Conservation (phyloP, 139 green algal species). For the Astrephomene gubernaculifera region DNA sequence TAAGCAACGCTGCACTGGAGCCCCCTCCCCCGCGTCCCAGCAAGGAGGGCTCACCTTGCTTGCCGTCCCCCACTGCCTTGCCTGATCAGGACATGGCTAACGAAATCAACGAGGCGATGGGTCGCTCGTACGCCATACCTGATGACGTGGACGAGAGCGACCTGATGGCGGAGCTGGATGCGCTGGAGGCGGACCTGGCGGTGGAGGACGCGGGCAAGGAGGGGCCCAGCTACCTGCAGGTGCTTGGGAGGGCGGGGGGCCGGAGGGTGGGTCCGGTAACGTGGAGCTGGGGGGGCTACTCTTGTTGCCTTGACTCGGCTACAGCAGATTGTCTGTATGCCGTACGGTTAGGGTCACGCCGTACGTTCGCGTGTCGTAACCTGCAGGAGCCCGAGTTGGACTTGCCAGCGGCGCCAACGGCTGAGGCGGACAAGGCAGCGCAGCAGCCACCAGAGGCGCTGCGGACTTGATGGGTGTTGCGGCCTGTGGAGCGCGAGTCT, state of each 20-base stretch:
- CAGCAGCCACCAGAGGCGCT: conserved; percentile 56
- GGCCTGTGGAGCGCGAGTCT: too few species aligned
- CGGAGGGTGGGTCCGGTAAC: not conserved
- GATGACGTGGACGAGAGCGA: conserved; percentile 98
- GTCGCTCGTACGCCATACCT: conserved; percentile 87
- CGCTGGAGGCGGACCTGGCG: conserved; percentile 84
- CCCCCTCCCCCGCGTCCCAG: too few species aligned
- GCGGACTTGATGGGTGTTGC: conserved; percentile 52
- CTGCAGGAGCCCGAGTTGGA: conserved; percentile 75
- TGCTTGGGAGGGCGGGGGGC: not conserved
- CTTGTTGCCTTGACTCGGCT: not conserved
- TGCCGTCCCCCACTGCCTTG: not conserved
- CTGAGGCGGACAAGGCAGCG: conserved; percentile 50
- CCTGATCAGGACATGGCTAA: conserved; percentile 80
- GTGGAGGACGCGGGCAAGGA: conserved; percentile 48
- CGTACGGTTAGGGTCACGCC: not conserved
- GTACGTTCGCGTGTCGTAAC: not conserved
- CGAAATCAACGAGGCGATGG: conserved; percentile 95
- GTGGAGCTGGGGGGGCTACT: not conserved
- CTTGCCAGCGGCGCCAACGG: conserved; percentile 60
- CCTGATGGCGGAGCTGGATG: conserved; percentile 97
- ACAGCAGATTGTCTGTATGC: not conserved
- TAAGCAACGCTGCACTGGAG: too few species aligned
- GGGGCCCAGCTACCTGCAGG: conserved; percentile 84
- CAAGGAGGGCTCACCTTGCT: too few species aligned